Conservation (phyloP, 2,329 filamentous ascomycete species). For the Fusarium begoniae region DNA sequence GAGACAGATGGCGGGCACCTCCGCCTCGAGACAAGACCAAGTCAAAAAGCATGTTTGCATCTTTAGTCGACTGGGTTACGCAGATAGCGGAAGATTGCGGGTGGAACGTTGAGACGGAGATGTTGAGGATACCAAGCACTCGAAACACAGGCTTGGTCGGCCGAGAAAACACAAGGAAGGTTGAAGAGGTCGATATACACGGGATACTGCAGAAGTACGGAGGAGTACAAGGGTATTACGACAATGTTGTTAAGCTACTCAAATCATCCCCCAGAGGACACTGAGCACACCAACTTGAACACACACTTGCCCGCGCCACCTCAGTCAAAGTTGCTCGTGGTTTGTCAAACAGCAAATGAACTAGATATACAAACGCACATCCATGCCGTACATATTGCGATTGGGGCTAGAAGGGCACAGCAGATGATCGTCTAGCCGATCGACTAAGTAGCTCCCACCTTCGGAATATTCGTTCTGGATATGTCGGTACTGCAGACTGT, state of each 20-base stretch:
- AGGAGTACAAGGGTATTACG: conserved; percentile 65
- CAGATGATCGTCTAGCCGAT: background rate
- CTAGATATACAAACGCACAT: background rate
- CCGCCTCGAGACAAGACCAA: conserved; percentile 61
- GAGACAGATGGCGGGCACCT: conserved; percentile 75
- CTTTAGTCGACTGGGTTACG: conserved; percentile 81
- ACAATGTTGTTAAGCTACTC: conserved; percentile 70
- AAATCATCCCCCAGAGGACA: conserved; percentile 48
- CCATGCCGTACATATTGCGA: background rate
- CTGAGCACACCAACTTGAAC: conserved; percentile 7
- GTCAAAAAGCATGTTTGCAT: conserved; percentile 78
- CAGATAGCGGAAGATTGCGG: conserved; percentile 76
- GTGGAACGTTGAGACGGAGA: conserved; percentile 81
- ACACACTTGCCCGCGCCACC: background rate
- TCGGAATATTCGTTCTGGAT: background rate
- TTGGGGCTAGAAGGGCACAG: background rate
- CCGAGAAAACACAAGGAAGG: conserved; percentile 52
- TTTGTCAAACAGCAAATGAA: background rate
- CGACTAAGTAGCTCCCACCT: background rate
- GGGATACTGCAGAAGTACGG: conserved; percentile 61
- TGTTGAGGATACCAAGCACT: conserved; percentile 91
- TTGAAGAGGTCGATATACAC: conserved; percentile 51
- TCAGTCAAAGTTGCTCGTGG: background rate
- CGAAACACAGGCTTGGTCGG: conserved; percentile 86
- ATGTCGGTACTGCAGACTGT: background rate